These are phyloP conservation scores for Scedosporium apiospermum DNA, from an alignment of 2,329 filamentous ascomycete genomes.

Conservation along the genomic window DNA sequence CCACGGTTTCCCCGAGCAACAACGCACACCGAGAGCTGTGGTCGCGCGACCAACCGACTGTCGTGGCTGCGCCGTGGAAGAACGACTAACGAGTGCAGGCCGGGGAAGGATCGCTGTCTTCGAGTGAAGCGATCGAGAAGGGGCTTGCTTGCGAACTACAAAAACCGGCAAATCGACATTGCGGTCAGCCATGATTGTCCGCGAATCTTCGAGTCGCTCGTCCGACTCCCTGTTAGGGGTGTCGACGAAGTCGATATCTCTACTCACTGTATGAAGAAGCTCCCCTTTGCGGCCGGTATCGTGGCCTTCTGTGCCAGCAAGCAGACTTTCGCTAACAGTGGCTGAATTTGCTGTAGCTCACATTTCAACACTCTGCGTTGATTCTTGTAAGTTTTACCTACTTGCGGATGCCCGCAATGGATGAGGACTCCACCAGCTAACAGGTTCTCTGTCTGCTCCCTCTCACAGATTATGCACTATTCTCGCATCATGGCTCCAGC, in stretches of 20 bases:
- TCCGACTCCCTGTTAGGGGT: constrained; percentile 38
- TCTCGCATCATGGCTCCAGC: constrained; percentile 84
- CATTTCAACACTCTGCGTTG: constrained; percentile 65
- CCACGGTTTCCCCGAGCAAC: not conserved
- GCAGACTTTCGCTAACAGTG: not conserved
- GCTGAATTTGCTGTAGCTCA: constrained; percentile 42
- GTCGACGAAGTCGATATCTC: constrained; percentile 59
- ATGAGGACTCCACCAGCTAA: no score
- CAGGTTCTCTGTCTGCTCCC: not conserved
- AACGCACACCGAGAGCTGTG: not conserved
- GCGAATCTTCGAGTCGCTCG: not conserved
- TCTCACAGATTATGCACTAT: constrained; percentile 74
- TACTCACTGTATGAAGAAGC: constrained; percentile 38
- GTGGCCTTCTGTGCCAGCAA: constrained; percentile 8
- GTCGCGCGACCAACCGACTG: not conserved
- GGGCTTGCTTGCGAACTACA: not conserved
- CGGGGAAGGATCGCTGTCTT: not conserved
- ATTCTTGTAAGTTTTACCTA: constrained; percentile 45
- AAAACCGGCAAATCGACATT: constrained; percentile 12
- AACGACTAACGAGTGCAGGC: not conserved
- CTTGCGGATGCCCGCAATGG: not conserved
- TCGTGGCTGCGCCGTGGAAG: not conserved
- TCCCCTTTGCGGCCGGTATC: not conserved
- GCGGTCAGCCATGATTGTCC: constrained; percentile 11
- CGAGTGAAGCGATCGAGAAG: not conserved